Base-by-base conservation (phyloP, 208 protist genomes). In the Crithidia sp. region DNA sequence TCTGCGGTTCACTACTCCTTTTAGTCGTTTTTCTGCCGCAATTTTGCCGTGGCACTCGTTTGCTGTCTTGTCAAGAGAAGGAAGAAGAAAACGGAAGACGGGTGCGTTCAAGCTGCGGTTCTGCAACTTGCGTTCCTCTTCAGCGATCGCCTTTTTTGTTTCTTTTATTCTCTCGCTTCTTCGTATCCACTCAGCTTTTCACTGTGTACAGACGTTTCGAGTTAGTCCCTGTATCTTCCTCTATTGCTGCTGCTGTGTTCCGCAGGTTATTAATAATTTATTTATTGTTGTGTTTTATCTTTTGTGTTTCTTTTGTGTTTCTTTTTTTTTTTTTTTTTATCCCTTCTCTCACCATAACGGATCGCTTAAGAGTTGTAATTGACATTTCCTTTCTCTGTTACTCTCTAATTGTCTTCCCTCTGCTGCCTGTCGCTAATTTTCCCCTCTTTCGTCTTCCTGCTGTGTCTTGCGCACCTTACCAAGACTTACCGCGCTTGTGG, bases 281-380 rank as follows among this genome's bases (percentile, higher is more conserved):
- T 13, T 49, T 49, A 7, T 14, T 14, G 12, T 13, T 49, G 45
- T 49, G 45, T 13, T 49, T 49, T 13, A 49, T 49, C 12, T 49
- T 49, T 49, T 49, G 12, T 13, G 28, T 55, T 5, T 12, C 50
- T 12, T 5, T 17, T 55, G n/a, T n/a, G n/a, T 55, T 55, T 5
- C 5, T 6, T 55, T 55, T 40, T 59, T 17, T 55, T 55, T 55
- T 5, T 55, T 6, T 55, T 55, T 40, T 59, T 71, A 66, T 49
- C 45, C 12, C 45, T 49, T 13, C 7, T 14, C 12, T 49, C 12
- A 49, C 7, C 45, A 7, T 49, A 49, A 49, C 45, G 45, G 45
- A 49, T 49, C 45, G 45, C 7, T 49, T 49, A 49, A 49, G 45
- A 39, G 44, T 80, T 56, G 57, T 74, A 14, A 61, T 67, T 58